These are phyloP conservation scores for Fusarium verticillioides DNA, from an alignment of 2,329 filamentous ascomycete species.

Conservation along the genomic window DNA sequence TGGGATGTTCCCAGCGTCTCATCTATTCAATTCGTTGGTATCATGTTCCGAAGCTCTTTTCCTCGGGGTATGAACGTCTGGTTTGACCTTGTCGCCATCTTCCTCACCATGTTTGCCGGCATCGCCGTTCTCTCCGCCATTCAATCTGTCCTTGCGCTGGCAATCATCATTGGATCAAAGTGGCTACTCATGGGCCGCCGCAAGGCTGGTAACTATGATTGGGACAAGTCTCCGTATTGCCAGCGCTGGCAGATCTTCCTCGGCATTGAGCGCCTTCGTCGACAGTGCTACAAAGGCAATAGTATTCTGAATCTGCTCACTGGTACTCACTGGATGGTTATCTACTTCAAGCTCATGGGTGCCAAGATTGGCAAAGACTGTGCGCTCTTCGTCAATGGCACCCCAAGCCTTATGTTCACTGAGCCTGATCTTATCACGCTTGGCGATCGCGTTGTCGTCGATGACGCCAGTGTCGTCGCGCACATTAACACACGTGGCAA, in stretches of 20 bases:
- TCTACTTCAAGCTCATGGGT: conserved; percentile 1
- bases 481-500: conserved; percentile 19
- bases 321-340: not conserved
- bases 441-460: not conserved
- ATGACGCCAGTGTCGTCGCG: conserved; percentile 17
- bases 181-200: conserved; percentile 9
- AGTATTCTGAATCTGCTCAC: not conserved
- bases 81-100: conserved; percentile 4
- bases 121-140: not conserved
- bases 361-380: conserved; percentile 15
- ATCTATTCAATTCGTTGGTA: not conserved
- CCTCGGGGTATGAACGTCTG: not conserved
- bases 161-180: not conserved
- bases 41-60: not conserved
- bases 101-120: not conserved
- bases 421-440: not conserved
- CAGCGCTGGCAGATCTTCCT: conserved; percentile 24
- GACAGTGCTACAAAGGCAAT: not conserved
- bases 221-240: conserved; percentile 13
- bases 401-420: conserved; percentile 2
- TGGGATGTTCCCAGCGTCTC: conserved; percentile 11
- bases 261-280: not conserved
- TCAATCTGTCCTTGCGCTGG: not conserved
- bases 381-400: not conserved
- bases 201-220: conserved; percentile 11